A percentile compares a stretch with the other conserved stretches of the same genome.
phyloP scores from a whole-genome alignment of 192 early-diverging fungal species.

The Backusella parvicylindrica region DNA sequence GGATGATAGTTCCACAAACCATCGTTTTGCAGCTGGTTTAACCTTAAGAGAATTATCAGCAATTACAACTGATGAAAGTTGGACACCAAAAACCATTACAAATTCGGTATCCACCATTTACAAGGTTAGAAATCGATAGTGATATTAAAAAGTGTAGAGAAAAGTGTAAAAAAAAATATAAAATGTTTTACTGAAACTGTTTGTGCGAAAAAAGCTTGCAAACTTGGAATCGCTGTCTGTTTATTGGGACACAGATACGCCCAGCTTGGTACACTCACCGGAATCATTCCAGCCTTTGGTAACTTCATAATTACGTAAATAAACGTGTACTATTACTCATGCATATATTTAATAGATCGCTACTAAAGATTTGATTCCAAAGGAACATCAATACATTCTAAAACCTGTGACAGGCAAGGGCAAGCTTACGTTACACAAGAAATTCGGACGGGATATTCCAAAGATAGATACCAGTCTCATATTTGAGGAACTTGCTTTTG shows the following conservation, averaged over 20 bases:
- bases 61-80: conserved; percentile 72
- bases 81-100: conserved; percentile 65
- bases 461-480: conserved; percentile 54
- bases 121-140: conserved; percentile 42
- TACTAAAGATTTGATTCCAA: conserved; percentile 43
- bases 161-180: neutral
- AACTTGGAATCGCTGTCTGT: conserved; percentile 58
- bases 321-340: neutral
- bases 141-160: neutral
- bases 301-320: neutral
- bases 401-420: conserved; percentile 77
- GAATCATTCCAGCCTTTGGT: neutral
- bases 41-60: conserved; percentile 79
- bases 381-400: conserved; percentile 66
- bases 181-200: neutral
- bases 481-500: conserved; percentile 78
- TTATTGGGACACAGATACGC: conserved; percentile 71
- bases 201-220: conserved; percentile 43
- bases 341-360: conserved; percentile 45
- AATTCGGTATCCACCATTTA: conserved; percentile 63
- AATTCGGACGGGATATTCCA: conserved; percentile 15
- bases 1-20: conserved; percentile 64
- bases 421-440: conserved; percentile 27
- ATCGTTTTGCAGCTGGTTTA: conserved; percentile 73
- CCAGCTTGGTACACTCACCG: conserved; percentile 44